Base-by-base conservation (phyloP, 2,329 filamentous ascomycete species). In the Tolypocladium ovalisporum region DNA sequence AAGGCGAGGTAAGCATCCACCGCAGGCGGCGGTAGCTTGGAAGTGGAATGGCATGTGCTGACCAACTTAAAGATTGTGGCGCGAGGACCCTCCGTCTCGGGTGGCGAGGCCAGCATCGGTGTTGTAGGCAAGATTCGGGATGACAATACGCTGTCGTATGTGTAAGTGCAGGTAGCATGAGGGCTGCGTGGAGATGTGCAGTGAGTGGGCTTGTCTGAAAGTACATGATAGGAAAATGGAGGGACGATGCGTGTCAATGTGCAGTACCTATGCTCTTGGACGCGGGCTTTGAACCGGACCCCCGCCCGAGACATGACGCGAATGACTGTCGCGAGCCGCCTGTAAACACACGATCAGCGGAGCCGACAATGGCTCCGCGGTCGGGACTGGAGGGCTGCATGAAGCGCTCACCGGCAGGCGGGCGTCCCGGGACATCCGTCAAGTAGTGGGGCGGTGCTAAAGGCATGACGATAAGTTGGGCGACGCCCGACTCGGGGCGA, bases 31-130 rank as follows among this genome's bases (percentile, higher is more conserved):
- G 51, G 27, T 29, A 32, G 22, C 29, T 22, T 51, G 35, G 36
- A 29, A 37, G 27, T n/a, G n/a, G 27, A 47, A 15, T n/a, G 29
- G 49, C 15, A 27, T 24, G 34, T 47, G 36, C 54, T 55, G 37
- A 55, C 22, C 42, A 42, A 22, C 34, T n/a, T 52, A n/a, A 56
- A 90, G 83, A 84, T 96, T 63, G 75, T 86, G 40, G 87, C 87
- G 4, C 79, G 79, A 37, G 90, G 90, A 1, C 88, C 89, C 15
- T 84, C 84, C 51, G 90, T 96, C 17, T 82, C 84, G 55, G 87
- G 85, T 47, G 80, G 78, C 8, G 83, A 88, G 70, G 81, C 81
- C 0, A 76, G 77, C 8, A 70, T 93, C 34, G 84, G 86, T 5
- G 78, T 87, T 13, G 72, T 79, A 54, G 89, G 83, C 40, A 82